Evolutionary conservation across 225 moss, liverwort and hornwort species (phyloP).

Genomic region (Thuidium tamariscinum): DNA sequence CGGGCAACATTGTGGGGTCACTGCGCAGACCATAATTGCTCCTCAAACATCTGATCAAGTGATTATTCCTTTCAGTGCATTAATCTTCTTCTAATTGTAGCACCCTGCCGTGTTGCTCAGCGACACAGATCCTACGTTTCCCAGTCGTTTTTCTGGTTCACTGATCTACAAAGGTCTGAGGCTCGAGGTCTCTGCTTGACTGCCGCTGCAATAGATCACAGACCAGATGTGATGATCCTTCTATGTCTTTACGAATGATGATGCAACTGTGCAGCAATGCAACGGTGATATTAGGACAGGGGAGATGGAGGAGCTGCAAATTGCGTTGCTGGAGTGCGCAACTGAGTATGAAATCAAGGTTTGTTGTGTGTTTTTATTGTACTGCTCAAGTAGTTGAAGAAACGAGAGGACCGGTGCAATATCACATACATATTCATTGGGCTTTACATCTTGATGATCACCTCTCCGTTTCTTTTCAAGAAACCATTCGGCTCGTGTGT

Average conservation of each 20-base stretch:
- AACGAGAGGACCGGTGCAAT: neutral
- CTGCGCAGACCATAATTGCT: neutral
- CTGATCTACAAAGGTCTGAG: neutral
- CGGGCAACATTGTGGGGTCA: neutral
- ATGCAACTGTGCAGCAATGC: conserved; percentile 1
- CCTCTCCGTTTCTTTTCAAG: neutral
- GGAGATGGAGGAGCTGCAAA: conserved; percentile 76
- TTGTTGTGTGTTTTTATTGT: too few species aligned
- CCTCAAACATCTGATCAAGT: conserved; percentile 9
- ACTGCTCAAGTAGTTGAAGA: neutral
- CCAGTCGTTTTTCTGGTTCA: neutral
- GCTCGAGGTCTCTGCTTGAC: neutral
- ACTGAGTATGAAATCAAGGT: conserved; percentile 98
- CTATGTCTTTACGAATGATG: neutral
- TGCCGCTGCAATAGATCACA: neutral
- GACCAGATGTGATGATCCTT: neutral
- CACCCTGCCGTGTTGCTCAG: neutral
- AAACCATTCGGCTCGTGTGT: neutral
- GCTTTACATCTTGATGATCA: neutral
- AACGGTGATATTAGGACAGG: conserved; percentile 3
- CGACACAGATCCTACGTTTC: neutral
- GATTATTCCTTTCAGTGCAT: neutral
- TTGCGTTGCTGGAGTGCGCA: conserved; percentile 89
- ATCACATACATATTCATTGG: neutral
- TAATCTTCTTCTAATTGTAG: neutral